These are phyloP conservation scores for Wallacemonas sp. DNA, from an alignment of 208 protist genomes.

Conservation along the genomic window DNA sequence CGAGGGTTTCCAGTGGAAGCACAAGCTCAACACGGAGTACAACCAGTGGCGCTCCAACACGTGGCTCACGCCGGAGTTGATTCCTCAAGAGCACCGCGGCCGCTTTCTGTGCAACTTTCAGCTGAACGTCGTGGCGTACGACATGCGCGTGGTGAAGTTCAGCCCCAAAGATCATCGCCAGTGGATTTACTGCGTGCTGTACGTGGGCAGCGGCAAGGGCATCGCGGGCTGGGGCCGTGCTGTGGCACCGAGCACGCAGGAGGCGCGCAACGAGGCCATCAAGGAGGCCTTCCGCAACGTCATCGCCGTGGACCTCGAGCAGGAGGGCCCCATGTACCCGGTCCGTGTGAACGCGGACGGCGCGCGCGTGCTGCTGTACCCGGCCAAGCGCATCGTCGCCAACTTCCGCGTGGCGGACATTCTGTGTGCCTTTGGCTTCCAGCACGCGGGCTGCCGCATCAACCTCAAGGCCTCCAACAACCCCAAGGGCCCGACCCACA, in stretches of 20 bases:
- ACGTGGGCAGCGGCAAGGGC: conserved; percentile 91
- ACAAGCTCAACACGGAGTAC: conserved; percentile 94
- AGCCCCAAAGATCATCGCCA: conserved; percentile 92
- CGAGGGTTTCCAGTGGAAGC: conserved; percentile 93
- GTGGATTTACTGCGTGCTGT: conserved; percentile 93
- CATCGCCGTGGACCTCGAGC: conserved; percentile 92
- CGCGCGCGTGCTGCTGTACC: conserved; percentile 88
- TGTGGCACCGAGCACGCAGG: conserved; percentile 88
- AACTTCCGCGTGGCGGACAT: conserved; percentile 93
- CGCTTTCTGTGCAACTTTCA: conserved; percentile 94
- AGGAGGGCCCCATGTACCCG: conserved; percentile 94
- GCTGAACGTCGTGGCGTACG: conserved; percentile 91
- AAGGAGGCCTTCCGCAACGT: conserved; percentile 91
- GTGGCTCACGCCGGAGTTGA: conserved; percentile 92
- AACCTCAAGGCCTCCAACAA: conserved; percentile 85
- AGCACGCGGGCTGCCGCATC: conserved; percentile 88
- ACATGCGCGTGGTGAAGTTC: conserved; percentile 94
- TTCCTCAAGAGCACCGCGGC: conserved; percentile 91
- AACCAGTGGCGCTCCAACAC: conserved; percentile 95
- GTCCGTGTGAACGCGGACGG: conserved; percentile 91
- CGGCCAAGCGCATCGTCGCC: conserved; percentile 87
- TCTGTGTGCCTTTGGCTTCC: conserved; percentile 94
- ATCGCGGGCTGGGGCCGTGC: conserved; percentile 91
- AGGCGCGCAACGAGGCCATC: conserved; percentile 91
- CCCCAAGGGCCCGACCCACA: conserved; percentile 88